These are phyloP conservation scores for Pythium insidiosum DNA, from an alignment of 352 stramenopile species.

Conservation along the genomic window DNA sequence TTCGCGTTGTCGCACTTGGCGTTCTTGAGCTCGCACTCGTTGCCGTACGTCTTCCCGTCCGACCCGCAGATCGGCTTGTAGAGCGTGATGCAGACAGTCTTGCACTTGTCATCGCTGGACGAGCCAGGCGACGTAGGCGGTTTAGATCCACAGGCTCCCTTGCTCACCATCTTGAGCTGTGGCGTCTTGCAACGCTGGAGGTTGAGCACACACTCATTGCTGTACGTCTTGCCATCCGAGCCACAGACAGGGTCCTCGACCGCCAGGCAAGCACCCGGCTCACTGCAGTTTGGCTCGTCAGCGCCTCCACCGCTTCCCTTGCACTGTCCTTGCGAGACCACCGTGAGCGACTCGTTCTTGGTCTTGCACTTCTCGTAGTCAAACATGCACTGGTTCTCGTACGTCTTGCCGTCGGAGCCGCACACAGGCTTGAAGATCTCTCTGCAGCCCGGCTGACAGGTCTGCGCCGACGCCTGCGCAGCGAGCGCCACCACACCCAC, in stretches of 20 bases:
- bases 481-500: neutral
- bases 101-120: neutral
- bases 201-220: constrained; percentile 17
- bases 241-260: no score
- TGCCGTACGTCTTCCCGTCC: no score
- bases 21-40: constrained; percentile 7
- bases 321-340: no score
- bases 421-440: constrained; percentile 22
- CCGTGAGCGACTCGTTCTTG: no score
- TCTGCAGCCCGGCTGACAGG: constrained; percentile 7
- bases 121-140: no score
- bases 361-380: no score
- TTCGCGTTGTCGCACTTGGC: constrained; percentile 9
- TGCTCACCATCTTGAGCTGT: constrained; percentile 8
- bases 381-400: no score
- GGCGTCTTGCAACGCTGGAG: constrained; percentile 16
- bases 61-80: constrained; percentile 13
- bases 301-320: no score
- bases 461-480: constrained; percentile 1
- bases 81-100: constrained; percentile 11
- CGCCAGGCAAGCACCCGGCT: no score
- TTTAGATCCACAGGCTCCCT: constrained; percentile 10
- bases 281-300: no score
- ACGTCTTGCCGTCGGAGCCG: no score
- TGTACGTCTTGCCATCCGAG: constrained; percentile 19